phyloP scores from a whole-genome alignment of 2,329 filamentous ascomycete species.

The Colletotrichum echinochloae region DNA sequence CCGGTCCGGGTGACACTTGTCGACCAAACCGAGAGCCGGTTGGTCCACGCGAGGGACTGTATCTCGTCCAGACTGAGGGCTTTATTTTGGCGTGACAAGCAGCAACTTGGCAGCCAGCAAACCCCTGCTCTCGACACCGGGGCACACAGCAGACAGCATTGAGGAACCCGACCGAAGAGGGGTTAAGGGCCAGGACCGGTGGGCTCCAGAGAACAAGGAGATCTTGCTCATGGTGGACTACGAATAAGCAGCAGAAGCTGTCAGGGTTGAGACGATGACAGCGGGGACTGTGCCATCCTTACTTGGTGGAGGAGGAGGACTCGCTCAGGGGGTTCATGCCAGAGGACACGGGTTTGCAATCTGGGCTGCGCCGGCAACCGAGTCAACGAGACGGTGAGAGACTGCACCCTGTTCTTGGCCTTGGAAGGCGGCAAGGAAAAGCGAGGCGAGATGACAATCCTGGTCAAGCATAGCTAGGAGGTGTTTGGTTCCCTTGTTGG shows the following conservation, averaged over 20 bases:
- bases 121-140: not conserved
- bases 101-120: slow-evolving; percentile 15
- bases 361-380: slow-evolving; percentile 14
- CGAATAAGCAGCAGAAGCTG: slow-evolving; percentile 2
- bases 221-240: slow-evolving; percentile 7
- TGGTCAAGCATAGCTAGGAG: slow-evolving; percentile 25
- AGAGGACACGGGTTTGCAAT: slow-evolving; percentile 23
- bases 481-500: not conserved
- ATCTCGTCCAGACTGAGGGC: slow-evolving; percentile 16
- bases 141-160: slow-evolving; percentile 14
- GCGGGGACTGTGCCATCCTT: slow-evolving; percentile 14
- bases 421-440: slow-evolving; percentile 25
- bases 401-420: not conserved
- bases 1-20: slow-evolving; percentile 36
- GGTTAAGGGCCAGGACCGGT: not conserved
- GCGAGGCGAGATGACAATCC: slow-evolving; percentile 38
- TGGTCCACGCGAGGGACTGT: slow-evolving; percentile 9
- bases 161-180: slow-evolving; percentile 24
- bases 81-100: slow-evolving; percentile 17
- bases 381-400: slow-evolving; percentile 18
- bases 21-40: slow-evolving; percentile 23
- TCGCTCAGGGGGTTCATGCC: slow-evolving; percentile 5
- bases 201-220: slow-evolving; percentile 5
- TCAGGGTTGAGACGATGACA: slow-evolving; percentile 3
- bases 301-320: not conserved